Evolutionary conservation across 78 protist species (phyloP).

Genomic region (Cavenderia fasciculata): DNA sequence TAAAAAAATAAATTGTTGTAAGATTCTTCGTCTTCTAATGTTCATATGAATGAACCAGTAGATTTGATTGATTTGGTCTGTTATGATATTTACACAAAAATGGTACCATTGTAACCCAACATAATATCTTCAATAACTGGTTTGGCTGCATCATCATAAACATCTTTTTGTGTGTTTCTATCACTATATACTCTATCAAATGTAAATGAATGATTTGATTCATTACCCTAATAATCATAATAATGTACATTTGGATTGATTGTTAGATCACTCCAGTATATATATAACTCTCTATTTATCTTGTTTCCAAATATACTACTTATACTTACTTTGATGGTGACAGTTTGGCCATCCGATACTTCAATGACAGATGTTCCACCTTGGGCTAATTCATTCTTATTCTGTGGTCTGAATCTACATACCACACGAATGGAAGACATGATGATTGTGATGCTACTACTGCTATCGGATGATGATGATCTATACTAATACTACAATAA

Average conservation of each 20-base stretch:
- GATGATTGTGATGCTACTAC: no score
- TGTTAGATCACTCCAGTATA: not conserved
- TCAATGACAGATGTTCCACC: slow-evolving; percentile 47
- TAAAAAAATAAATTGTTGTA: no score
- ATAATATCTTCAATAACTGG: slow-evolving; percentile 84
- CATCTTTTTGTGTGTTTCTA: slow-evolving; percentile 58
- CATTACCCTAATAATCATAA: not conserved
- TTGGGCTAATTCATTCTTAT: slow-evolving; percentile 54
- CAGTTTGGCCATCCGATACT: slow-evolving; percentile 36
- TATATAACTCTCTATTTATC: no score
- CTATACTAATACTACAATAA: no score
- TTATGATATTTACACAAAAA: slow-evolving; percentile 75
- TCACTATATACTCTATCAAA: slow-evolving; percentile 80
- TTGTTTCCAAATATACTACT: no score
- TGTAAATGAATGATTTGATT: slow-evolving; percentile 68
- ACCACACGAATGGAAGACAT: slow-evolving; percentile 83
- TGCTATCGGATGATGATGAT: no score
- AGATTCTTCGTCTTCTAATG: no score
- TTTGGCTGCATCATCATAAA: slow-evolving; percentile 83
- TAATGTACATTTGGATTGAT: not conserved
- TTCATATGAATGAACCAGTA: no score
- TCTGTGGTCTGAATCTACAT: slow-evolving; percentile 88
- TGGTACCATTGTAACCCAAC: slow-evolving; percentile 77
- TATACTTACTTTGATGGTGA: slow-evolving; percentile 15
- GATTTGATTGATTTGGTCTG: no score